A percentile compares a stretch with the other conserved stretches of the same genome.
These are phyloP conservation scores for Trichoderma sp. DNA, from an alignment of 2,329 filamentous ascomycete genomes.

Conservation along the genomic window DNA sequence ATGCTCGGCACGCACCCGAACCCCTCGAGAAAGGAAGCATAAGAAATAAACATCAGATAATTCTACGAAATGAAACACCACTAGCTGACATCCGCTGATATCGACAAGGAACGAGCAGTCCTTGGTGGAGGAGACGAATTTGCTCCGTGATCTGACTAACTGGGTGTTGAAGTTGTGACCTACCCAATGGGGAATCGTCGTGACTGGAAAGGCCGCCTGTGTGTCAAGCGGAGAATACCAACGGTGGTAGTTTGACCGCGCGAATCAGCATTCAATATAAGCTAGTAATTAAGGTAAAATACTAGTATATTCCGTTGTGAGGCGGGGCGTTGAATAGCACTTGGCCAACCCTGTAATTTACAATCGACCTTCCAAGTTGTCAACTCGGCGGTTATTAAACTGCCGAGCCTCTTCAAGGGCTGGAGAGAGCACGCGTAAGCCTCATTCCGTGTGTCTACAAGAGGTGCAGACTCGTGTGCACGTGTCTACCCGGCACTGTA, in stretches of 20 bases:
- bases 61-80: not conserved
- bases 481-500: not conserved
- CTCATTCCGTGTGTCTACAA: not conserved
- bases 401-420: not conserved
- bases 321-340: not conserved
- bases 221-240: constrained; percentile 2
- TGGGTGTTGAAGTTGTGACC: not conserved
- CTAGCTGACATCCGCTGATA: not conserved
- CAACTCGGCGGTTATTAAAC: not conserved
- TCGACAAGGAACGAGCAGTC: not conserved
- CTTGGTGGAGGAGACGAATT: not conserved
- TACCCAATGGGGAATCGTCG: constrained; percentile 11
- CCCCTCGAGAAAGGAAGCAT: not conserved
- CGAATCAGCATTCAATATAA: not conserved
- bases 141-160: constrained; percentile 3
- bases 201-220: not conserved
- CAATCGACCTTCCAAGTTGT: not conserved
- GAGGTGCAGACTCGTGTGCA: not conserved
- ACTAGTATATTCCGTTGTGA: not conserved
- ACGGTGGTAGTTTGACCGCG: not conserved
- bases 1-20: not conserved
- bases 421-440: not conserved
- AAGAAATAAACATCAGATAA: not conserved
- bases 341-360: not conserved
- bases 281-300: constrained; percentile 15